Conservation (phyloP, 1,284 basidiomycete genomes). For the Cystobasidium slooffiae region DNA sequence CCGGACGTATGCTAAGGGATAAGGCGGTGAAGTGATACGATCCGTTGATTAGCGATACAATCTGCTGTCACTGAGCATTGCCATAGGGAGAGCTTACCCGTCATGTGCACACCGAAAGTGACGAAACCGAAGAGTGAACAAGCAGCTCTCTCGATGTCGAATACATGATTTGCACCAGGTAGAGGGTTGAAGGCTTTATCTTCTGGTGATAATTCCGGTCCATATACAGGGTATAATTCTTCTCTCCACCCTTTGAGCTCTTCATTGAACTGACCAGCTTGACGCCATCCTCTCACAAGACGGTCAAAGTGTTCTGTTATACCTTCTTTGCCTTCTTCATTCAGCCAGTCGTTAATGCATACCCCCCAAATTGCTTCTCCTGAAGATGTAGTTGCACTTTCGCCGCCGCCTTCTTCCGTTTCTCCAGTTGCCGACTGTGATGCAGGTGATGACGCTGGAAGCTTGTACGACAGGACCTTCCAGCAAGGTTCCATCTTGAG, state of each 20-base stretch:
- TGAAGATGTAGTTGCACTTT: neutral
- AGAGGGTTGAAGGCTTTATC: conserved; percentile 45
- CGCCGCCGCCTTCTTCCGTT: neutral
- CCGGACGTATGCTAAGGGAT: conserved; percentile 53
- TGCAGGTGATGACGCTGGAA: neutral
- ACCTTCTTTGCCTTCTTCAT: conserved; percentile 45
- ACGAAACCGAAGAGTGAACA: conserved; percentile 86
- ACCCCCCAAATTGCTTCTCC: conserved; percentile 39
- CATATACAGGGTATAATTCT: conserved; percentile 82
- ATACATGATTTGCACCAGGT: conserved; percentile 67
- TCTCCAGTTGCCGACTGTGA: neutral
- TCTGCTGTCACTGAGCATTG: conserved; percentile 35
- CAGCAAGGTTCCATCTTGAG: conserved; percentile 41
- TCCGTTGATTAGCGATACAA: conserved; percentile 59
- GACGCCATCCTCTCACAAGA: conserved; percentile 56
- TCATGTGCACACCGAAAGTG: conserved; percentile 86
- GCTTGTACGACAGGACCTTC: conserved; percentile 21
- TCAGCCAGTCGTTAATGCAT: conserved; percentile 49
- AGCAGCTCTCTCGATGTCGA: conserved; percentile 86
- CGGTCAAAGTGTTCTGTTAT: conserved; percentile 56
- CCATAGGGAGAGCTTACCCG: conserved; percentile 54
- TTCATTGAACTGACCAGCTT: conserved; percentile 56
- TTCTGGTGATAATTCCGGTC: conserved; percentile 61
- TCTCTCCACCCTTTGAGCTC: conserved; percentile 71
- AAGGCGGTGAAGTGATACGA: conserved; percentile 44